Conservation (phyloP, 768 basidiomycete species). For the Pisolithus sp. region DNA sequence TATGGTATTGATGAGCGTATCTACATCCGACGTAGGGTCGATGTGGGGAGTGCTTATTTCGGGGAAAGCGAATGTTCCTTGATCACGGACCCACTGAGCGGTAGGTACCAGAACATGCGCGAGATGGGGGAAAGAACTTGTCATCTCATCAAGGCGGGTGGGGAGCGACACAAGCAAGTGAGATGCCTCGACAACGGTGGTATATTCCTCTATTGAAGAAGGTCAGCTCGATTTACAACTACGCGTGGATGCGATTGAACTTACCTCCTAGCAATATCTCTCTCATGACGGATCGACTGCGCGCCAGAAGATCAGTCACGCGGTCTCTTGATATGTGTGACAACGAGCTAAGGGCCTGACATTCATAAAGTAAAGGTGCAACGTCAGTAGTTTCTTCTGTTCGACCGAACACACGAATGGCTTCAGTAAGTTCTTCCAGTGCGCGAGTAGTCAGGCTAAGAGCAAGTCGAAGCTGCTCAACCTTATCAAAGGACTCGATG, state of each 20-base stretch:
- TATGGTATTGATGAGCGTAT: slow-evolving; percentile 52
- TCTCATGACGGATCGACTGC: slow-evolving; percentile 17
- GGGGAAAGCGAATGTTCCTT: slow-evolving; percentile 19
- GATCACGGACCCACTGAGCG: slow-evolving; percentile 25
- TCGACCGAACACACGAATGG: slow-evolving; percentile 27
- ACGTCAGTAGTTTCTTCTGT: slow-evolving; percentile 20
- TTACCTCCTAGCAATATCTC: slow-evolving; percentile 35
- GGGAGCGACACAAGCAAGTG: slow-evolving; percentile 18
- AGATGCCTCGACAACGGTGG: slow-evolving; percentile 24
- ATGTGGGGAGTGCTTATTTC: neutral
- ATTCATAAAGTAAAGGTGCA: slow-evolving; percentile 22
- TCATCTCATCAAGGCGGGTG: slow-evolving; percentile 21
- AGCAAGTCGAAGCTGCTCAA: slow-evolving; percentile 16
- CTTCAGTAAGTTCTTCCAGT: slow-evolving; percentile 33
- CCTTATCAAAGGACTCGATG: slow-evolving; percentile 8
- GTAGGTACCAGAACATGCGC: slow-evolving; percentile 23
- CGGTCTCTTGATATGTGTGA: slow-evolving; percentile 24
- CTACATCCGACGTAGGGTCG: slow-evolving; percentile 15
- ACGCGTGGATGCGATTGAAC: neutral
- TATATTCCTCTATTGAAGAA: slow-evolving; percentile 30
- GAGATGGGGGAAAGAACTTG: slow-evolving; percentile 21
- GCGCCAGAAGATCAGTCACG: slow-evolving; percentile 15
- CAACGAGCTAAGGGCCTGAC: slow-evolving; percentile 18
- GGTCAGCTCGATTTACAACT: neutral
- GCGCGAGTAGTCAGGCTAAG: slow-evolving; percentile 20